These are phyloP conservation scores for Talaromyces albobiverticillius DNA, from an alignment of 2,329 filamentous ascomycete species.

Conservation along the genomic window DNA sequence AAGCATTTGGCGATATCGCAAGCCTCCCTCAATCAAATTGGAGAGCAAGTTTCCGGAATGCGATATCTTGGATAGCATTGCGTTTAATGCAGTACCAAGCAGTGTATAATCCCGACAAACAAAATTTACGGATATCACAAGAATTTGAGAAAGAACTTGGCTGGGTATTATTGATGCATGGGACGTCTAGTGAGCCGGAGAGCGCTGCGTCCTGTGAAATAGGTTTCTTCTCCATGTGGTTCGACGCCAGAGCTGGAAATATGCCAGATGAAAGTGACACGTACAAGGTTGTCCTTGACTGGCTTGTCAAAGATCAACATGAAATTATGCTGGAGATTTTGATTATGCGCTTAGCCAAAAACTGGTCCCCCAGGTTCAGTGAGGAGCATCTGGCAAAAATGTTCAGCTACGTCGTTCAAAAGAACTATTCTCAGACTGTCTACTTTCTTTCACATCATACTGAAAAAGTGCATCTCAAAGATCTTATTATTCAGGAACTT, in stretches of 20 bases:
- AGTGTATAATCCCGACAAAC: not conserved
- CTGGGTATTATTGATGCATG: not conserved
- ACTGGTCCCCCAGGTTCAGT: not conserved
- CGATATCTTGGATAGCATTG: slow-evolving; percentile 6
- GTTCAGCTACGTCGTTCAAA: not conserved
- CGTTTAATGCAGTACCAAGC: not conserved
- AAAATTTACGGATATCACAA: not conserved
- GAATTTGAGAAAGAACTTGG: not conserved
- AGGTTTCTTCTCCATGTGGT: slow-evolving; percentile 6
- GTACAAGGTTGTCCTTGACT: slow-evolving; percentile 1
- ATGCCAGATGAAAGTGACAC: not conserved
- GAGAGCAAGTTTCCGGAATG: slow-evolving; percentile 1
- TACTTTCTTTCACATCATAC: not conserved
- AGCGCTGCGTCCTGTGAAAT: not conserved
- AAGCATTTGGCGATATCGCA: not conserved
- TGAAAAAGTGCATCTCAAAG: not conserved
- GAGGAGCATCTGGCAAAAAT: not conserved
- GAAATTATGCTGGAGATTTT: slow-evolving; percentile 1
- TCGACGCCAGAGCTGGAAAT: not conserved
- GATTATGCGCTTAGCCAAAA: slow-evolving; percentile 4
- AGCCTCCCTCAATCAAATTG: not conserved
- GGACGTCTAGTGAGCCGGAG: not conserved
- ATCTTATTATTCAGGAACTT: not conserved
- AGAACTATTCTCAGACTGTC: not conserved
- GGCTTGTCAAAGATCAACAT: slow-evolving; percentile 1